Percentiles rank a stretch among this genome's conserved stretches.
phyloP scores from a whole-genome alignment of 2,329 filamentous ascomycete species.

The Davidsoniella australis region DNA sequence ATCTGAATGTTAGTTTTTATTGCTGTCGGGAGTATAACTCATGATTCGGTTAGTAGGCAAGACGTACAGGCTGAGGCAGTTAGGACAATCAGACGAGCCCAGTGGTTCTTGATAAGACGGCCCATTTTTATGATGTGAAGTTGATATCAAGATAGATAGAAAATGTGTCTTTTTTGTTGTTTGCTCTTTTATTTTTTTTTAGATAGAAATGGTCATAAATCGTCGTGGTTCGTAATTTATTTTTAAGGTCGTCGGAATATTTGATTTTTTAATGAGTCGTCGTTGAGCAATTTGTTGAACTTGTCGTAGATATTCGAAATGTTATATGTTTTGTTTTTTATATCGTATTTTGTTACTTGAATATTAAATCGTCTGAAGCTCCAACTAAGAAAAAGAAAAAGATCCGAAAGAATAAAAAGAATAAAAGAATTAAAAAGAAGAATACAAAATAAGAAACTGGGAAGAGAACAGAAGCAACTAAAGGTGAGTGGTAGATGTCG shows the following conservation, averaged over 20 bases:
- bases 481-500: not conserved
- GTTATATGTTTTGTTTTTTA: conserved; percentile 4
- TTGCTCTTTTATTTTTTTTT: not conserved
- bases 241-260: not conserved
- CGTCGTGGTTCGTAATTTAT: not conserved
- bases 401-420: not conserved
- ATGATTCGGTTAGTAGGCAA: not conserved
- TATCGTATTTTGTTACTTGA: not conserved
- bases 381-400: conserved; percentile 3
- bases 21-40: not conserved
- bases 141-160: not conserved
- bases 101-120: conserved; percentile 98
- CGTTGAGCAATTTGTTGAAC: conserved; percentile 9
- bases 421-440: conserved; percentile 1
- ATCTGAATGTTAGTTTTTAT: not conserved
- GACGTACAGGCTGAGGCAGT: conserved; percentile 59
- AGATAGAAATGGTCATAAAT: not conserved
- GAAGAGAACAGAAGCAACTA: not conserved
- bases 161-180: not conserved
- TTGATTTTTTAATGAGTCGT: not conserved
- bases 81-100: conserved; percentile 84
- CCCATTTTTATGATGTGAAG: conserved; percentile 46
- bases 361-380: not conserved
- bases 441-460: conserved; percentile 13
- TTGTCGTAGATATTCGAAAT: conserved; percentile 10